Conservation (phyloP, 2,329 filamentous ascomycete genomes). For the Arthrobotrys iridis region DNA sequence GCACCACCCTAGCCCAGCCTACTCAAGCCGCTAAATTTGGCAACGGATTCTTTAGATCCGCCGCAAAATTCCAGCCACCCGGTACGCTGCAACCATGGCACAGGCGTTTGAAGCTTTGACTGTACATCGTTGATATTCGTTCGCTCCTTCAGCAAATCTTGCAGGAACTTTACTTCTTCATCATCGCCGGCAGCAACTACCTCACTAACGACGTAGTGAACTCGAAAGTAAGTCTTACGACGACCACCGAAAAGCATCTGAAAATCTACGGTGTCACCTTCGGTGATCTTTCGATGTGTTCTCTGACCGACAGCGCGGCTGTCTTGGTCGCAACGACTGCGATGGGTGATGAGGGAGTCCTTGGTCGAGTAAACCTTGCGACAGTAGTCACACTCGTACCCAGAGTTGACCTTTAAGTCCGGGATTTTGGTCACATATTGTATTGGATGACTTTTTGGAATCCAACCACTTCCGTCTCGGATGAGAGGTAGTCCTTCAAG, state of each 20-base stretch:
- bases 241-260: background rate
- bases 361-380: background rate
- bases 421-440: background rate
- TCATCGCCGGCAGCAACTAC: background rate
- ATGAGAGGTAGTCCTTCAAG: background rate
- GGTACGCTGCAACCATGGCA: background rate
- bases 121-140: background rate
- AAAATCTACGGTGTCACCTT: background rate
- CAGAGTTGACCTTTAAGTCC: background rate
- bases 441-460: background rate
- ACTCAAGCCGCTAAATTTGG: background rate
- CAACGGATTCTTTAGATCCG: background rate
- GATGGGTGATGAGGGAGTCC: background rate
- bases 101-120: background rate
- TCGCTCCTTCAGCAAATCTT: background rate
- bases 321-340: background rate
- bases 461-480: background rate
- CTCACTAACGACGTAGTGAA: no score
- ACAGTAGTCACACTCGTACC: background rate
- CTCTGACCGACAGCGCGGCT: background rate
- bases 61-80: constrained; percentile 3
- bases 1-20: background rate
- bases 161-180: background rate
- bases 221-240: background rate
- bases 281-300: background rate